Evolutionary conservation across 371 early-diverging fungal species (phyloP).

Genomic region (Blyttiomyces sp.): DNA sequence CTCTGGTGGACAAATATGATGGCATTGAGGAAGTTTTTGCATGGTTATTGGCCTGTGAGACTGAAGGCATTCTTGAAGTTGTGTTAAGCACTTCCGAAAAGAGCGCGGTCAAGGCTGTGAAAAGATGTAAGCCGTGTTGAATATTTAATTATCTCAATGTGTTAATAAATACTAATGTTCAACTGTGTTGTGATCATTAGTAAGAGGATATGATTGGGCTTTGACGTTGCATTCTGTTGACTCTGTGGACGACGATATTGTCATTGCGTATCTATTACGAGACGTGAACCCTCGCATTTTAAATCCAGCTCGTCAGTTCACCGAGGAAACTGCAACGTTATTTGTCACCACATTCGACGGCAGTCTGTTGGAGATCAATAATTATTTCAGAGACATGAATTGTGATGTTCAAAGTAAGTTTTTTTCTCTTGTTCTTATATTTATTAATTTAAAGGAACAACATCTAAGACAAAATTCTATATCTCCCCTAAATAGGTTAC

Average conservation of each 20-base stretch:
- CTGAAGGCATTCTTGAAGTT: constrained; percentile 34
- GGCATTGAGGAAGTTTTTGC: constrained; percentile 30
- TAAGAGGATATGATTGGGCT: constrained; percentile 31
- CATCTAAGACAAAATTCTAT: neutral
- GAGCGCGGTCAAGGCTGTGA: constrained; percentile 25
- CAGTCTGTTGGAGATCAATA: constrained; percentile 31
- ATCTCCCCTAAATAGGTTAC: constrained; percentile 3
- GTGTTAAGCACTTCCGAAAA: constrained; percentile 37
- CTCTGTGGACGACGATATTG: constrained; percentile 30
- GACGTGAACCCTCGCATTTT: constrained; percentile 28
- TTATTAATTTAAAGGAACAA: neutral
- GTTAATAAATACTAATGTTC: neutral
- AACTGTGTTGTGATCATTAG: constrained; percentile 1
- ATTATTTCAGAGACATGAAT: constrained; percentile 14
- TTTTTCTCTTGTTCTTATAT: neutral
- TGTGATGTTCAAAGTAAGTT: constrained; percentile 9
- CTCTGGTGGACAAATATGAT: constrained; percentile 28
- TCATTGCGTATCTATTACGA: constrained; percentile 29
- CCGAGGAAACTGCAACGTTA: constrained; percentile 25
- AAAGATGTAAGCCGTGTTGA: constrained; percentile 17
- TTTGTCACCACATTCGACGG: constrained; percentile 38
- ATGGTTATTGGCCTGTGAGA: constrained; percentile 33
- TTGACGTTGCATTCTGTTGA: constrained; percentile 27
- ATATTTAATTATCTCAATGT: neutral
- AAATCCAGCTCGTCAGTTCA: constrained; percentile 20